phyloP scores from a whole-genome alignment of 192 early-diverging fungal species.

The Martensiomyces pterosporus region DNA sequence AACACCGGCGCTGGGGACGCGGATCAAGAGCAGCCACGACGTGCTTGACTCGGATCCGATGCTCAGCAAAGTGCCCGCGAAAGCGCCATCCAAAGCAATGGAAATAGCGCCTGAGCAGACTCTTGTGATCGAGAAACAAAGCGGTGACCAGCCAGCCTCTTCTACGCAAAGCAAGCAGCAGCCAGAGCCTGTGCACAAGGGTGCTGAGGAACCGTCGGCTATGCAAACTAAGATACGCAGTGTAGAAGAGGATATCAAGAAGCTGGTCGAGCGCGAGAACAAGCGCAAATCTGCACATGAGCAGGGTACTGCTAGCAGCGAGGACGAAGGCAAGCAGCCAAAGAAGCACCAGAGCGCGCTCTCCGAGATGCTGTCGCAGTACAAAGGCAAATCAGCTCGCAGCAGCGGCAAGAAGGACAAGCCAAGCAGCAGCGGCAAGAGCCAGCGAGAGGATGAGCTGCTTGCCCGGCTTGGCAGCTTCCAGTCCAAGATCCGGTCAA shows the following conservation, averaged over 20 bases:
- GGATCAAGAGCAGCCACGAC: constrained; percentile 78
- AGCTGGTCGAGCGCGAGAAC: neutral
- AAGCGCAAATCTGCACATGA: constrained; percentile 2
- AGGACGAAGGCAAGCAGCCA: neutral
- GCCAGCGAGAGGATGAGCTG: constrained; percentile 48
- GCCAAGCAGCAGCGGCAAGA: constrained; percentile 21
- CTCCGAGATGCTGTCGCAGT: constrained; percentile 15
- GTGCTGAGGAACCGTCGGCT: too few species aligned
- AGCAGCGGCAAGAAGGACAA: constrained; percentile 2
- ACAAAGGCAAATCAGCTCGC: constrained; percentile 2
- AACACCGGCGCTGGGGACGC: constrained; percentile 12
- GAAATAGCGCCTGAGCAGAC: constrained; percentile 10
- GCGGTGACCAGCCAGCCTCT: too few species aligned
- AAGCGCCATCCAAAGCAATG: constrained; percentile 27
- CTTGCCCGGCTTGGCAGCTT: constrained; percentile 37
- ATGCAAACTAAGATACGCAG: neutral
- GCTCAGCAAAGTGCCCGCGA: constrained; percentile 12
- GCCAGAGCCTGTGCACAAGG: too few species aligned
- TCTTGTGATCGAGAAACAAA: too few species aligned
- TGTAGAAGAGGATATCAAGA: constrained; percentile 3
- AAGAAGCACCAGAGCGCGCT: neutral
- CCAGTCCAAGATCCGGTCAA: constrained; percentile 49
- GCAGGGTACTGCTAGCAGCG: neutral
- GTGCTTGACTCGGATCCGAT: constrained; percentile 39
- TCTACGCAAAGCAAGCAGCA: too few species aligned